Base-by-base conservation (phyloP, 495 filamentous ascomycete species). In the Penicillium cinerascens region DNA sequence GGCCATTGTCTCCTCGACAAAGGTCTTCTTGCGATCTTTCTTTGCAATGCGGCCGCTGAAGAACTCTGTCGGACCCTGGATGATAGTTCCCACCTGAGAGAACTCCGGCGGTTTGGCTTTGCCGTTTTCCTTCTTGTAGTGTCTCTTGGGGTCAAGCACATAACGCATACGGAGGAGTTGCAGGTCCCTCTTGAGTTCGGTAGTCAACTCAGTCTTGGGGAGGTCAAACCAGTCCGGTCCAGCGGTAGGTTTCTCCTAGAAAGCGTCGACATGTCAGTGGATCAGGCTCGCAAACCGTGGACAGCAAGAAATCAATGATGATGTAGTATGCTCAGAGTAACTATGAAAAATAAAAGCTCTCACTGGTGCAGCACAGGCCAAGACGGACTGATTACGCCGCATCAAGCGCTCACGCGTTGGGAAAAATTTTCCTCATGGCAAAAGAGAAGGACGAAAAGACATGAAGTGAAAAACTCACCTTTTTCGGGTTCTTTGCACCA, bases 61-160 rank as follows among this genome's bases (percentile, higher is more conserved):
- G 73, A 86, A 95, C 58, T 98, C 93, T 0, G 89, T 91, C 17
- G 91, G 88, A 0, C 92, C 92, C 58, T 95, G 83, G 33, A 96
- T 81, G 46, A 97, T 83, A 2, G 87, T 95, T 41, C 93, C 93
- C 20, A 96, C 84, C 56, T 95, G 88, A 22, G 86, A 92, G 65
- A 85, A 97, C 51, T 91, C 79, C 6, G 93, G 93, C 3, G 85
- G 65, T 38, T 78, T 66, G 46, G 74, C 69, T 70, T 86, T 87
- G 25, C 77, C 76, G 35, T 78, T 83, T 40, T 88, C 84, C 68
- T 95, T 96, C 63, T 92, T 93, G 78, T 97, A 97, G 61, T 90
- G 87, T 47, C 91, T 79, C 63, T 97, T 91, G 5, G 91, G 84
- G 52, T 96, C 93, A 3, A 96, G 77, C 7, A 95, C 88, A 47